These are phyloP conservation scores for Solanum pennellii DNA, from an alignment of 257 asterid genomes.

Conservation along the genomic window DNA sequence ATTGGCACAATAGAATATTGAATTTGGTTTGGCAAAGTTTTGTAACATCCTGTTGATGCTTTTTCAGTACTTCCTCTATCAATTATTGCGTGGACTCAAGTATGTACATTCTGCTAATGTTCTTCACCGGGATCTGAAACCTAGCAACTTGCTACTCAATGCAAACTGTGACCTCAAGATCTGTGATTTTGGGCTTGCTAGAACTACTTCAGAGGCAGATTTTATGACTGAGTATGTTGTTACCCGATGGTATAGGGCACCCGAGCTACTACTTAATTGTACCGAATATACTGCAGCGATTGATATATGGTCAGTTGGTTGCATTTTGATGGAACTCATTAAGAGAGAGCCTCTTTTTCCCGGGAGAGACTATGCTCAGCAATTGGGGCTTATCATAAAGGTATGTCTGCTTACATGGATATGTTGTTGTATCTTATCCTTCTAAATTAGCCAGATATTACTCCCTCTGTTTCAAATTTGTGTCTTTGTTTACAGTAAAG, in stretches of 20 bases:
- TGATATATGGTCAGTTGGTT: slow-evolving; percentile 73
- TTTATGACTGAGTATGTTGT: slow-evolving; percentile 37
- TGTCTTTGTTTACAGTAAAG: background rate
- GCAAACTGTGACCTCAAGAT: slow-evolving; percentile 59
- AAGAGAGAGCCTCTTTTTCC: slow-evolving; percentile 56
- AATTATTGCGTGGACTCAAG: slow-evolving; percentile 32
- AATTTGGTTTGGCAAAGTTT: background rate
- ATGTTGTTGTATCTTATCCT: background rate
- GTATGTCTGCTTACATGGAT: slow-evolving; percentile 5
- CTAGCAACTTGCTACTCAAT: slow-evolving; percentile 26
- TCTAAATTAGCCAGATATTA: background rate
- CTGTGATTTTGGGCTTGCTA: slow-evolving; percentile 46
- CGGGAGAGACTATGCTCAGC: slow-evolving; percentile 62
- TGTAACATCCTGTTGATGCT: background rate
- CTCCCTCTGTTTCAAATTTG: background rate
- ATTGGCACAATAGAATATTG: background rate
- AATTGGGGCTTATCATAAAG: slow-evolving; percentile 48
- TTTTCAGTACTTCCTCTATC: slow-evolving; percentile 33
- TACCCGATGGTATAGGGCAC: slow-evolving; percentile 51
- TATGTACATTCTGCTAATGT: slow-evolving; percentile 35
- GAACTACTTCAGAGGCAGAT: slow-evolving; percentile 30
- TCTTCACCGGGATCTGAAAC: slow-evolving; percentile 32
- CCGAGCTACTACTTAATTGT: slow-evolving; percentile 54
- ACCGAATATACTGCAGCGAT: slow-evolving; percentile 57
- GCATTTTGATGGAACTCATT: slow-evolving; percentile 55